phyloP scores from a whole-genome alignment of 306 rosid genomes.

The Casuarina equisetifolia region DNA sequence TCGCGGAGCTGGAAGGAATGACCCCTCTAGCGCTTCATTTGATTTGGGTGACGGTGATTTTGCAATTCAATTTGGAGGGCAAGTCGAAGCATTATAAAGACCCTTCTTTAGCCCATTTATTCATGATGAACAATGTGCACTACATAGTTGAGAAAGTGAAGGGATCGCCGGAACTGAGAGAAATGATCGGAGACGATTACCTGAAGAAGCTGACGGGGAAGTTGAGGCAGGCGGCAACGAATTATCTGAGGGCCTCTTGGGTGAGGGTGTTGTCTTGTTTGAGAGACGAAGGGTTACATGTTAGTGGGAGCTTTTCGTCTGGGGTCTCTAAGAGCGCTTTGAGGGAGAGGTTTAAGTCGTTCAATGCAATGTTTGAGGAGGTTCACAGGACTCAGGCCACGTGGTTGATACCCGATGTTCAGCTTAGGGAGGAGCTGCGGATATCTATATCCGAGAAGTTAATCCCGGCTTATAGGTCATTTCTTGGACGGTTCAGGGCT shows the following conservation, averaged over 20 bases:
- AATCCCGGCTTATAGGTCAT: slow-evolving; percentile 89
- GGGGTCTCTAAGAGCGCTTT: slow-evolving; percentile 88
- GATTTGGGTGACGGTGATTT: slow-evolving; percentile 92
- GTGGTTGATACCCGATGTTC: slow-evolving; percentile 95
- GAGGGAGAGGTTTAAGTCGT: slow-evolving; percentile 93
- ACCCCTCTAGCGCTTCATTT: slow-evolving; percentile 83
- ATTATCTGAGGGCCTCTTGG: slow-evolving; percentile 97
- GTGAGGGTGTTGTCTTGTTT: slow-evolving; percentile 81
- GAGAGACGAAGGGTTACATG: slow-evolving; percentile 90
- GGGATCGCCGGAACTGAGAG: slow-evolving; percentile 84
- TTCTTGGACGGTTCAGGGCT: slow-evolving; percentile 85
- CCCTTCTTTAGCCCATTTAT: slow-evolving; percentile 65
- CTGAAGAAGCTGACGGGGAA: slow-evolving; percentile 81
- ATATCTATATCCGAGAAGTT: slow-evolving; percentile 82
- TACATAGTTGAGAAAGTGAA: slow-evolving; percentile 93
- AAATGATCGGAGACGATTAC: slow-evolving; percentile 87
- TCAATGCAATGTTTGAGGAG: slow-evolving; percentile 95
- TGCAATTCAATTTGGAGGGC: slow-evolving; percentile 90
- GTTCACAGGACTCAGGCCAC: slow-evolving; percentile 85
- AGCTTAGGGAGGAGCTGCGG: slow-evolving; percentile 91
- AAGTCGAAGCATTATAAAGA: slow-evolving; percentile 92
- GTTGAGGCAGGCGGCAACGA: slow-evolving; percentile 82
- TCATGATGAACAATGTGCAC: slow-evolving; percentile 97
- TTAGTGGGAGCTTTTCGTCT: slow-evolving; percentile 84
- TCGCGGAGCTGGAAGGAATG: slow-evolving; percentile 74